Evolutionary conservation across 2,329 filamentous ascomycete species (phyloP).

Genomic region (Zopfia rhizophila): DNA sequence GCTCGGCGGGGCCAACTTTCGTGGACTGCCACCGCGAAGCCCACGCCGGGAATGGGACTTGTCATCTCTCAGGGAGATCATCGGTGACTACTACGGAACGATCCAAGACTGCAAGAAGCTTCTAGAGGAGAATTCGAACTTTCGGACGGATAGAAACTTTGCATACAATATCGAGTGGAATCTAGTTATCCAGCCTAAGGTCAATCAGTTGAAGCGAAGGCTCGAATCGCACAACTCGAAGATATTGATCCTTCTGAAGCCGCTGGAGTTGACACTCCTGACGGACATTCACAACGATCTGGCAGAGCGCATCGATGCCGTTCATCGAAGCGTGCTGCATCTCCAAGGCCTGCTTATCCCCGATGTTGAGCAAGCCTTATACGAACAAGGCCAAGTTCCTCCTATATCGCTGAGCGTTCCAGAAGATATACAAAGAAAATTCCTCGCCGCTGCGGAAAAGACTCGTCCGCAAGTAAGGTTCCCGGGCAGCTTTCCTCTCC

Average conservation of each 20-base stretch:
- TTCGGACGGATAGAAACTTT: background rate
- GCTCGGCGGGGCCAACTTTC: no score
- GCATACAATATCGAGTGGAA: constrained; percentile 6
- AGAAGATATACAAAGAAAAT: constrained; percentile 1
- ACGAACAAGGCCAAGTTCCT: background rate
- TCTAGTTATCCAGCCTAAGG: constrained; percentile 3
- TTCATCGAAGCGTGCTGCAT: constrained; percentile 1
- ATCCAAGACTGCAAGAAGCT: constrained; percentile 23
- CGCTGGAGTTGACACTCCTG: constrained; percentile 12
- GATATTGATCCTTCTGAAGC: constrained; percentile 12
- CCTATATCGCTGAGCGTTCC: background rate
- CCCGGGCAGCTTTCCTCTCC: constrained; percentile 1
- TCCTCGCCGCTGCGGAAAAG: background rate
- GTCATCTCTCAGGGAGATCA: constrained; percentile 21
- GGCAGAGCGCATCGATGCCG: constrained; percentile 3
- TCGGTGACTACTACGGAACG: constrained; percentile 26
- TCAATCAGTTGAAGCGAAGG: constrained; percentile 1
- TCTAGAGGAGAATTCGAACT: constrained; percentile 22
- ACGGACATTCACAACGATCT: constrained; percentile 10
- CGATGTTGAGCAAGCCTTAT: constrained; percentile 4
- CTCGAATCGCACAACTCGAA: constrained; percentile 11
- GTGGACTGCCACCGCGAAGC: no score
- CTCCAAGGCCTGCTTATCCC: constrained; percentile 6
- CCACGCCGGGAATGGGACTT: no score
- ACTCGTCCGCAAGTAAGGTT: background rate